A percentile compares a stretch with the other conserved stretches of the same genome.
phyloP scores from a whole-genome alignment of 139 green algal species.

The Trebouxia sp. region DNA sequence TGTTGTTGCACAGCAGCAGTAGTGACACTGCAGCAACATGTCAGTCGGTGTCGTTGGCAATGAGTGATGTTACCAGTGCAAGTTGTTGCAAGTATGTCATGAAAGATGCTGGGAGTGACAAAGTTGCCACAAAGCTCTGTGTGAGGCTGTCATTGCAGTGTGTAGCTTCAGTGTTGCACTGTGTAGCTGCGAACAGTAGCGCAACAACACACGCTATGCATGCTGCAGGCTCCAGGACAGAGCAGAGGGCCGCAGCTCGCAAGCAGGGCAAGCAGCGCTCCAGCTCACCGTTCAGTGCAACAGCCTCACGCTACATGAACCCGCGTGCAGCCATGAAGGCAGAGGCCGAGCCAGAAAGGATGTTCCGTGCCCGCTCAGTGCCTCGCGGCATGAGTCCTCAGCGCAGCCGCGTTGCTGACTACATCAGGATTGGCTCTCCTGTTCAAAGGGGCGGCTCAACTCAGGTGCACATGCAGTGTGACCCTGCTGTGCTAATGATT shows the following conservation, averaged over 20 bases:
- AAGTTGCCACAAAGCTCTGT: too few relatives aligned
- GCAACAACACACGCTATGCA: not conserved
- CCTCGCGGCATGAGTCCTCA: slow-evolving; percentile 21
- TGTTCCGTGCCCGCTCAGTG: slow-evolving; percentile 25
- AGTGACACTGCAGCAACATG: not conserved
- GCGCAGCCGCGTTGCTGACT: slow-evolving; percentile 20
- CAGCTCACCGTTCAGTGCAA: not conserved
- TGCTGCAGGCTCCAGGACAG: slow-evolving; percentile 16
- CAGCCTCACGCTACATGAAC: slow-evolving; percentile 23
- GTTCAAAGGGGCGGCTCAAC: slow-evolving; percentile 7
- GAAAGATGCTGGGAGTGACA: too few relatives aligned
- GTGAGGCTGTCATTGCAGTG: too few relatives aligned
- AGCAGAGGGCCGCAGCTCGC: slow-evolving; percentile 24
- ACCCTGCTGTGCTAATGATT: too few relatives aligned
- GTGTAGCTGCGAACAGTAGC: not conserved
- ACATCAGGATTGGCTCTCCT: slow-evolving; percentile 16
- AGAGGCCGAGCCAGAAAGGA: not conserved
- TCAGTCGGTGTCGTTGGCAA: too few relatives aligned
- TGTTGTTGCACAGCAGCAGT: not conserved
- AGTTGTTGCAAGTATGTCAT: too few relatives aligned
- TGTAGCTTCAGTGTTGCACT: too few relatives aligned
- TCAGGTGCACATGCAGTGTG: not conserved
- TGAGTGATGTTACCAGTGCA: not conserved
- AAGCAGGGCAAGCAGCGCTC: not conserved
- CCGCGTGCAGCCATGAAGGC: not conserved